phyloP scores from a whole-genome alignment of 306 rosid genomes.

The Hippophae tibetana region DNA sequence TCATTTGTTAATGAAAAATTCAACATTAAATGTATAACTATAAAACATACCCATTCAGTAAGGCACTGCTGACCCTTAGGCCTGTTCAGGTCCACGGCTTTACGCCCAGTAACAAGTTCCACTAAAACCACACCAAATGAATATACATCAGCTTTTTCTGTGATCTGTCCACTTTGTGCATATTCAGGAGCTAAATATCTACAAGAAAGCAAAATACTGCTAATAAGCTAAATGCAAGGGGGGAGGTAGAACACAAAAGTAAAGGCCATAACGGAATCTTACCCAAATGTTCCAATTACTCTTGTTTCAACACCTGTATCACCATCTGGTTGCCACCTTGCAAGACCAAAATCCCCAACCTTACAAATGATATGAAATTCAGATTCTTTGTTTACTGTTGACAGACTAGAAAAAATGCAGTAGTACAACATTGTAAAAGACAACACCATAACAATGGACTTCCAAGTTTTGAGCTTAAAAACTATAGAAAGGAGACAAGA shows the following conservation, averaged over 20 bases:
- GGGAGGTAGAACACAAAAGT: not conserved
- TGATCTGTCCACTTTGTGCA: constrained; percentile 11
- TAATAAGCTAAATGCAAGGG: not conserved
- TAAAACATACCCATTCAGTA: constrained; percentile 20
- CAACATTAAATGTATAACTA: not conserved
- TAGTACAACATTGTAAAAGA: not conserved
- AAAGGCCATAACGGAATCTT: not conserved
- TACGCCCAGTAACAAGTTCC: constrained; percentile 20
- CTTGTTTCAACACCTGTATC: constrained; percentile 5
- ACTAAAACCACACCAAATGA: constrained; percentile 20
- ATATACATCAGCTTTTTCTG: constrained; percentile 20
- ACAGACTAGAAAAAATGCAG: not conserved
- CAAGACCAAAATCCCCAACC: constrained; percentile 24
- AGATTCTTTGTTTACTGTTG: not conserved
- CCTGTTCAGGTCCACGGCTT: constrained; percentile 5
- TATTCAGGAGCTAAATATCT: constrained; percentile 23
- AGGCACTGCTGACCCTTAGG: constrained; percentile 11
- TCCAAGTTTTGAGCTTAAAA: too few species aligned
- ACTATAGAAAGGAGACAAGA: not conserved
- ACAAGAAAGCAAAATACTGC: not conserved
- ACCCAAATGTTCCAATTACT: constrained; percentile 17
- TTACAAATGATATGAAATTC: not conserved
- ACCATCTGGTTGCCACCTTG: constrained; percentile 19
- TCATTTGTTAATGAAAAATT: not conserved
- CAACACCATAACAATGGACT: not conserved